A percentile compares a stretch with the other conserved stretches of the same genome.
Conservation (phyloP, 257 asterid species). For the Cruciata laevipes region DNA sequence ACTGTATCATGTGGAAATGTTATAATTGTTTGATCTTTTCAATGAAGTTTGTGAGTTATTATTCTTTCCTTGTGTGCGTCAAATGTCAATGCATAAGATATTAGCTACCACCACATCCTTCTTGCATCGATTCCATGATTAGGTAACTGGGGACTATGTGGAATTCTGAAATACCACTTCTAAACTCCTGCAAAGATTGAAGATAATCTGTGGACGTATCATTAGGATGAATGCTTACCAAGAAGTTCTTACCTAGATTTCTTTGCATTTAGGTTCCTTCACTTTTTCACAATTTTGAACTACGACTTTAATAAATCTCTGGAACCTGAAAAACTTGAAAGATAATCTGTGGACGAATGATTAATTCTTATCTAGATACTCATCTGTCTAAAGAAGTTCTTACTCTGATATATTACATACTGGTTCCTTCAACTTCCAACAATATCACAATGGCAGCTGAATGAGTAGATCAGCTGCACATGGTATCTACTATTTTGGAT, state of each 20-base stretch:
- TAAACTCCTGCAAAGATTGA: not conserved
- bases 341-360: too few species aligned
- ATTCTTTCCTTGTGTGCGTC: not conserved
- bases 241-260: not conserved
- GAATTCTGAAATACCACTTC: not conserved
- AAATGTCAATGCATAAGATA: not conserved
- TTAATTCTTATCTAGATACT: not conserved
- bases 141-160: not conserved
- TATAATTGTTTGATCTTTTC: not conserved
- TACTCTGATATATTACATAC: not conserved
- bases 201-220: not conserved
- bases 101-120: not conserved
- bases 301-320: too few species aligned
- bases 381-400: not conserved
- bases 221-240: not conserved
- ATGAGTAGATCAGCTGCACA: not conserved
- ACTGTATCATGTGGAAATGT: not conserved
- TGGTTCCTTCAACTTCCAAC: not conserved
- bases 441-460: not conserved
- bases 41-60: not conserved
- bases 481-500: not conserved
- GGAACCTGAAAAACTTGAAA: too few species aligned
- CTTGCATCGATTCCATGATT: not conserved
- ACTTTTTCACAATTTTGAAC: not conserved
- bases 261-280: not conserved